These are phyloP conservation scores for Diaporthe vaccinii DNA, from an alignment of 2,329 filamentous ascomycete species.

Conservation along the genomic window DNA sequence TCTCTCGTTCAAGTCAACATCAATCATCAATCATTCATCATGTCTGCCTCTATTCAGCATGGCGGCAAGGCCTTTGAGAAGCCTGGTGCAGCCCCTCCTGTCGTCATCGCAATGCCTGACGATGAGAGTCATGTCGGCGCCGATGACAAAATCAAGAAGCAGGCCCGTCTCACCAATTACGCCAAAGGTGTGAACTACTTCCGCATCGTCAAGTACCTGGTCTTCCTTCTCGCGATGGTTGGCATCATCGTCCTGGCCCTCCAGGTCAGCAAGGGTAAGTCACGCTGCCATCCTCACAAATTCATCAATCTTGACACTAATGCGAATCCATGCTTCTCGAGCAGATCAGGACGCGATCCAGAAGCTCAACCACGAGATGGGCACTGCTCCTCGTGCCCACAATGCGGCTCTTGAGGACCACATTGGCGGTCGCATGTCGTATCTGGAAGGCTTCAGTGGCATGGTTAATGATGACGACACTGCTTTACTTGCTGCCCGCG, in stretches of 20 bases:
- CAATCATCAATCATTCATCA: conserved; percentile 14
- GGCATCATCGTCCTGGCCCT: conserved; percentile 28
- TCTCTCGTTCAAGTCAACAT: conserved; percentile 26
- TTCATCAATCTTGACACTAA: not conserved
- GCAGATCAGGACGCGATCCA: conserved; percentile 41
- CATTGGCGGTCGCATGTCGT: conserved; percentile 14
- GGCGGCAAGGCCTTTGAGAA: conserved; percentile 19
- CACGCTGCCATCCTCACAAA: not conserved
- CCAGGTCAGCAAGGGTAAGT: conserved; percentile 32
- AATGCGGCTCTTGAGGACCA: not conserved
- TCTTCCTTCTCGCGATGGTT: conserved; percentile 25
- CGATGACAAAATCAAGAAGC: conserved; percentile 2
- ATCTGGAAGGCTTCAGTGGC: conserved; percentile 32
- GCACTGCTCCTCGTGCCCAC: not conserved
- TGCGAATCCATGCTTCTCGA: not conserved
- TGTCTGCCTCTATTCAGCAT: not conserved
- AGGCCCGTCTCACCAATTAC: conserved; percentile 3
- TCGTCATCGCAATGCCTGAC: not conserved
- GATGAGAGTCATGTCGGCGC: not conserved
- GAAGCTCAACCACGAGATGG: conserved; percentile 23
- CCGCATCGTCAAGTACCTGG: conserved; percentile 18
- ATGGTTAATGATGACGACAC: conserved; percentile 23
- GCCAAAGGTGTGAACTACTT: conserved; percentile 14
- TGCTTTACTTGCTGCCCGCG: not conserved
- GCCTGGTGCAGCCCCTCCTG: not conserved